phyloP scores from a whole-genome alignment of 1,284 basidiomycete genomes.

The Crucibulum cyathiforme region DNA sequence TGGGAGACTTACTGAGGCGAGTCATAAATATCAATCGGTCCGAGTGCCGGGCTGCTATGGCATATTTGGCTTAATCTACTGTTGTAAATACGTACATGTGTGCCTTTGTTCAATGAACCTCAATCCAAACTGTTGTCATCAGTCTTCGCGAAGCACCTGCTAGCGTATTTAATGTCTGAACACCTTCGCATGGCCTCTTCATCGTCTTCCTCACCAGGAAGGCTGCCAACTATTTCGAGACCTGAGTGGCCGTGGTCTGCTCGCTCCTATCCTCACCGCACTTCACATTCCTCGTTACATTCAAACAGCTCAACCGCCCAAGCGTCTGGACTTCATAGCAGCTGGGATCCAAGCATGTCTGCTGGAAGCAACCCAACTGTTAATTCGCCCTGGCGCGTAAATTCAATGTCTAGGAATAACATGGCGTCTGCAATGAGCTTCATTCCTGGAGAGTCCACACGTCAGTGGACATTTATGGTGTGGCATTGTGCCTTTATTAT shows the following conservation, averaged over 20 bases:
- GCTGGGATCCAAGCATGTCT: slow-evolving; percentile 34
- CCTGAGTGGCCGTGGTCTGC: slow-evolving; percentile 67
- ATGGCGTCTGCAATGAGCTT: slow-evolving; percentile 30
- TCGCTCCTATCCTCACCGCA: slow-evolving; percentile 35
- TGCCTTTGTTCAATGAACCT: not conserved
- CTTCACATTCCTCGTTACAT: slow-evolving; percentile 34
- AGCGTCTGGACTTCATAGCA: slow-evolving; percentile 27
- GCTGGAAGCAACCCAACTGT: slow-evolving; percentile 17
- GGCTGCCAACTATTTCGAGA: slow-evolving; percentile 46
- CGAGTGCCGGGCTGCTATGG: too few relatives aligned
- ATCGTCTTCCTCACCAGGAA: slow-evolving; percentile 52
- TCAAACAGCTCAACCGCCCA: slow-evolving; percentile 29
- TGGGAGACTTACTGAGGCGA: slow-evolving; percentile 64
- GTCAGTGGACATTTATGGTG: slow-evolving; percentile 70
- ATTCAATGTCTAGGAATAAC: slow-evolving; percentile 6
- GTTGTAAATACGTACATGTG: not conserved
- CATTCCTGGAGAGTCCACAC: slow-evolving; percentile 49
- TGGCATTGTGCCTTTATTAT: slow-evolving; percentile 6
- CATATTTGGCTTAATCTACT: too few relatives aligned
- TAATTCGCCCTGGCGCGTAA: slow-evolving; percentile 9
- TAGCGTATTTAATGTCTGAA: slow-evolving; percentile 46
- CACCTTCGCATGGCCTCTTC: slow-evolving; percentile 48
- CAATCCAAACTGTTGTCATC: not conserved
- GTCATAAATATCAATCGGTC: too few relatives aligned
- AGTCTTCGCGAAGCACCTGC: not conserved